Evolutionary conservation across 2,329 filamentous ascomycete species (phyloP), one percentile per base, ranked within the genome.

Genomic region (Pyricularia pennisetigena): DNA sequence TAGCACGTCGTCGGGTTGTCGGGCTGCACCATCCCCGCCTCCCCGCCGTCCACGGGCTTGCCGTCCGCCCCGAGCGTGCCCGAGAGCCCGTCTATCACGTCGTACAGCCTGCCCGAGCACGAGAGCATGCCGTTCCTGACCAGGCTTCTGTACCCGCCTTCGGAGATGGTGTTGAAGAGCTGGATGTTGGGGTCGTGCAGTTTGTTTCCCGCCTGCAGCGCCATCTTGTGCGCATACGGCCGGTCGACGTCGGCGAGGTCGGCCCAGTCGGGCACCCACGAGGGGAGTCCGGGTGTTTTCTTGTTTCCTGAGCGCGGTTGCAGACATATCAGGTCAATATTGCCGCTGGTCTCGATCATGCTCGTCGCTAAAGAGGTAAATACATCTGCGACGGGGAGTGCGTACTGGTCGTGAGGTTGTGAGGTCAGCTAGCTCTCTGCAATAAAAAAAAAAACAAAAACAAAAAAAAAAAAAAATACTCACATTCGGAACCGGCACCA

Each of bases 221-320:
- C 63, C 29, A 35, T 65, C 8, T 41, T 12, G 30, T 49, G 63
- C 3, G 29, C 63, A 12, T 49, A 65, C 6, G 63, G 63, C 7
- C 63, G 63, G 20, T 65, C 63, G 28, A 35, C 63, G 63, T 32
- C 28, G 29, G 63, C 63, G 29, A 65, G 63, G 20, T 65, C 23
- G 5, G 68, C 68, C 69, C 69, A 71, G 67, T 69, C 70, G 4
- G 70, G 69, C 6, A 68, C 68, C 70, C 70, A 71, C 2, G 69
- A 70, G 5, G 70, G 70, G 7, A 71, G 67, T 71, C 68, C 70
- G 6, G 59, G n/a, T 7, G 59, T 62, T 14, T 70, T 71, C 6
- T 23, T 69, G 41, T 70, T 71, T 10, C 57, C 65, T 62, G 70
- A 71, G 3, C 70, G 69, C 3, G 64, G 29, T 1, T 69, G 69